Evolutionary conservation across 306 rosid species (phyloP).

Genomic region (Corylus heterophylla): DNA sequence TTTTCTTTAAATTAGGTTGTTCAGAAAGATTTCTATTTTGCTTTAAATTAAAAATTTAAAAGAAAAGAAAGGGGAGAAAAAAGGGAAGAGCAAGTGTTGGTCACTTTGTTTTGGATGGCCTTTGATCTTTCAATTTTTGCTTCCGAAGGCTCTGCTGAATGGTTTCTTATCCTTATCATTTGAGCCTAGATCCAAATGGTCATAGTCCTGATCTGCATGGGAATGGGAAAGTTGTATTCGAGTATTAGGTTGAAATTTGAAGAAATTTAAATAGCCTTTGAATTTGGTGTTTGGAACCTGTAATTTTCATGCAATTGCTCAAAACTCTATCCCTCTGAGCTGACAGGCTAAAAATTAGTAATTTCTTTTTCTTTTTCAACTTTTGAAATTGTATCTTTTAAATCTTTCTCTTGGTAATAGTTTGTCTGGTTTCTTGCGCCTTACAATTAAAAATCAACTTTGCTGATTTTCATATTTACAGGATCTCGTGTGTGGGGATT

Average conservation of each 20-base stretch:
- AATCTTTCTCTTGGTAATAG: background rate
- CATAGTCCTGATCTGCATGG: background rate
- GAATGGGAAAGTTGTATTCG: too few relatives aligned
- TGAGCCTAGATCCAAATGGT: background rate
- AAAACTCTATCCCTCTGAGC: background rate
- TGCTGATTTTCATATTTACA: background rate
- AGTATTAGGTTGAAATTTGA: too few relatives aligned
- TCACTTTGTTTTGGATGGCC: background rate
- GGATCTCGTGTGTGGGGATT: background rate
- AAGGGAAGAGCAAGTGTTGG: background rate
- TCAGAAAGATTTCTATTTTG: background rate
- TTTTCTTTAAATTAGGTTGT: too few relatives aligned
- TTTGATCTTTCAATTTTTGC: too few relatives aligned
- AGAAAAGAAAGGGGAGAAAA: background rate
- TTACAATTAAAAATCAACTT: background rate
- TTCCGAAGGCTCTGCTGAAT: background rate
- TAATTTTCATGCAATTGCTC: background rate
- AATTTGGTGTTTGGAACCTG: background rate
- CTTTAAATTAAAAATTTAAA: background rate
- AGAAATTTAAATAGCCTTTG: background rate
- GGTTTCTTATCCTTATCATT: background rate
- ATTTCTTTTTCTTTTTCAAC: background rate
- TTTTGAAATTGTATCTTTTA: too few relatives aligned
- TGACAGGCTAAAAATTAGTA: background rate
- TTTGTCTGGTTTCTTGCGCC: background rate